Base-by-base conservation (phyloP, 1,284 basidiomycete genomes). In the Wallemia mellicola region DNA sequence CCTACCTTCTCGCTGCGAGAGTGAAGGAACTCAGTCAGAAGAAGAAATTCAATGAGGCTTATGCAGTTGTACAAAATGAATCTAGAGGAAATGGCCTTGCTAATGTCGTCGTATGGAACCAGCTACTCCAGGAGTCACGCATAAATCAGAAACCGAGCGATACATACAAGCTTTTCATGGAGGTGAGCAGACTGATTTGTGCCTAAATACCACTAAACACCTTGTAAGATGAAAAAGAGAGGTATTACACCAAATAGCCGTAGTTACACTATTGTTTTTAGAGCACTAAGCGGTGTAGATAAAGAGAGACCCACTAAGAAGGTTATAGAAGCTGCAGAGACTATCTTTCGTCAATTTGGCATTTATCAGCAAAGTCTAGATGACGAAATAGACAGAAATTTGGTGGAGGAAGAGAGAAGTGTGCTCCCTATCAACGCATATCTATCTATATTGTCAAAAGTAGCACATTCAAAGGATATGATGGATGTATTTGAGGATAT, bases 41-140 rank as follows among this genome's bases (percentile, higher is more conserved):
- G 5, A 28, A 25, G 9, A 57, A 57, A 28, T 28, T 57, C 55
- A 25, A 57, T n/a, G 55, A 57, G 24, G 55, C 55, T 2, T 17
- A 7, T 17, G 27, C 7, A 26, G 9, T 57, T 15, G 55, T 57
- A 2, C 11, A 26, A 26, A 57, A 26, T 26, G 55, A 57, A 25
- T 26, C 14, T n/a, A 11, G 38, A 5, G 38, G 38, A 5, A n/a
- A 57, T 7, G 55, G 27, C 2, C 25, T 57, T 2, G 55, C 55
- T 3, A 57, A 57, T 57, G 55, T 28, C 15, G 55, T 57, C 24
- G 55, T 57, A 7, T 57, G 55, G 55, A 57, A 57, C 24, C 55
- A 27, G 25, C 27, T 57, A 7, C 55, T 57, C 3, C 27, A 26
- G 55, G 55, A 26, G 24, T 27, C 55, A 2, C 11, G 55, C 9